Evolutionary conservation across 495 filamentous ascomycete genomes (phyloP).

Genomic region (Penicillium lagena): DNA sequence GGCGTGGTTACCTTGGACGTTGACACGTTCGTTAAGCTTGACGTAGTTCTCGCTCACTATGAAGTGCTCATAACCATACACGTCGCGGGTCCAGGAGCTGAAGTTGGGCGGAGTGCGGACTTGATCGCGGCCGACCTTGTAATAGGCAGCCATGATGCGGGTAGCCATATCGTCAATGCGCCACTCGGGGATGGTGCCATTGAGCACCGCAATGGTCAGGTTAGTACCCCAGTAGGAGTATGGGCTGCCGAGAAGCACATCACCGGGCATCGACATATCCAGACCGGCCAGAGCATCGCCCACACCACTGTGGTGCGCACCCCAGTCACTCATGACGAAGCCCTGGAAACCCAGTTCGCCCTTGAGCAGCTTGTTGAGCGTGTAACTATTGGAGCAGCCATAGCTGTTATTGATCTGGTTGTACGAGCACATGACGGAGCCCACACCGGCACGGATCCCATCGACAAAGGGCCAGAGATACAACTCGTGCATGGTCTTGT

Average conservation of each 20-base stretch:
- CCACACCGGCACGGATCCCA: slow-evolving; percentile 68
- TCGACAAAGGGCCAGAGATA: slow-evolving; percentile 89
- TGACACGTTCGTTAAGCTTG: slow-evolving; percentile 76
- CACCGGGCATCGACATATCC: slow-evolving; percentile 96
- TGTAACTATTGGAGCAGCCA: slow-evolving; percentile 63
- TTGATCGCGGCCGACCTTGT: slow-evolving; percentile 73
- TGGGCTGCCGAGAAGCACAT: slow-evolving; percentile 66
- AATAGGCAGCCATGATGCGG: slow-evolving; percentile 90
- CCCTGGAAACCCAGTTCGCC: slow-evolving; percentile 91
- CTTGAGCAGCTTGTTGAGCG: slow-evolving; percentile 79
- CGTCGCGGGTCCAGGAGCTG: slow-evolving; percentile 76
- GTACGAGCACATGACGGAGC: slow-evolving; percentile 91
- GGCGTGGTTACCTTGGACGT: slow-evolving; percentile 74
- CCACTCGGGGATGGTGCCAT: slow-evolving; percentile 87
- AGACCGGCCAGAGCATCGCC: slow-evolving; percentile 73
- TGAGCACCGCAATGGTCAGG: slow-evolving; percentile 77
- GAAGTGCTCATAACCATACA: slow-evolving; percentile 62
- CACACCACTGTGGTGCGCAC: slow-evolving; percentile 80
- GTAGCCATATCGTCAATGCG: slow-evolving; percentile 89
- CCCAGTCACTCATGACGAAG: slow-evolving; percentile 88
- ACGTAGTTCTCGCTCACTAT: slow-evolving; percentile 52
- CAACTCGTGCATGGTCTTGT: slow-evolving; percentile 89
- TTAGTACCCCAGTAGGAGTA: slow-evolving; percentile 81
- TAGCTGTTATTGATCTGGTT: slow-evolving; percentile 76
- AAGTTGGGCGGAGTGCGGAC: slow-evolving; percentile 70